Evolutionary conservation across 2,329 filamentous ascomycete species (phyloP), one percentile per base, ranked within the genome.

Genomic region (Nigrospora osmanthi): DNA sequence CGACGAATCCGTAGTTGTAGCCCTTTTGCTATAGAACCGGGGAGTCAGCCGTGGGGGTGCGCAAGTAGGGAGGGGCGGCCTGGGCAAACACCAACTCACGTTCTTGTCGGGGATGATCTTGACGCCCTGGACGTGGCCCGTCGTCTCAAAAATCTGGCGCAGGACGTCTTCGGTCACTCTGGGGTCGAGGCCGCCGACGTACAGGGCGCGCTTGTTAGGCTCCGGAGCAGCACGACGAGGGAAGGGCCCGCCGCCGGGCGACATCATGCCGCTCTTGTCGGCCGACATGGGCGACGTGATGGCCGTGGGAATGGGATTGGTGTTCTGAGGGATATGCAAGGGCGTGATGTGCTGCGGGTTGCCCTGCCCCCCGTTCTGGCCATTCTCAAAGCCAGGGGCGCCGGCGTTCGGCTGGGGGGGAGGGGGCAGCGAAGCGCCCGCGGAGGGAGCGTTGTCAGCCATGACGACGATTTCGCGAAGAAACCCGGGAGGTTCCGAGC

Each of bases 51-150:
- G 49, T 39, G 53, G 50, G 39, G 44, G 45, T 35, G 35, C 16
- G n/a, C 16, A 38, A 41, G 47, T 42, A 33, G 10, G 16, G 15
- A 35, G 15, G n/a, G 15, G n/a, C 14, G 12, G 13, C 12, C 33
- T 3, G 33, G 5, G 16, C 2, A 5, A 16, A 23, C 28, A 19
- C 41, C 28, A 50, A 81, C 89, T 79, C 72, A 95, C 90, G 70
- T 96, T 98, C 78, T 98, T 98, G 76, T 98, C 93, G 43, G 93
- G 93, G 65, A 98, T 98, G 62, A 98, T 96, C 77, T 98, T 98
- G 64, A 98, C 93, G 62, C 89, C 96, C 70, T 95, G 86, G 53
- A 98, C 93, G 69, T 98, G 93, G 46, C 93, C 93, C 48, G 90
- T 96, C 7, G 93, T 98, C 75, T 98, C 93, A 61, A 98, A 98